Evolutionary conservation across 2,329 filamentous ascomycete species (phyloP).

Genomic region (Ilyonectria mors-panacis): DNA sequence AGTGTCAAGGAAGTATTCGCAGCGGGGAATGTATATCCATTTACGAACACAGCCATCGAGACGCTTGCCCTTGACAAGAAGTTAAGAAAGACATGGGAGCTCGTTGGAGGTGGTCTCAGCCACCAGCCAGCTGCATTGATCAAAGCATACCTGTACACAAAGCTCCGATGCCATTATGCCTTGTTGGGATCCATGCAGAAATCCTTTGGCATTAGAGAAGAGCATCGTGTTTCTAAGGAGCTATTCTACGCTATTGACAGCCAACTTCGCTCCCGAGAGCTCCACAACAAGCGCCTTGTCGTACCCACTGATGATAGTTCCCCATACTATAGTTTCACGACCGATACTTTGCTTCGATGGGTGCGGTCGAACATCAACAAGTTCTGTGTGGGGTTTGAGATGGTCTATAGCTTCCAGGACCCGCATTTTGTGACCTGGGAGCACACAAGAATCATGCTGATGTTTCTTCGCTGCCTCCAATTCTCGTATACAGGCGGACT

Average conservation of each 20-base stretch:
- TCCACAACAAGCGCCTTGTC: not conserved
- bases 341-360: not conserved
- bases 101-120: no score
- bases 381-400: slow-evolving; percentile 8
- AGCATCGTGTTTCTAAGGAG: slow-evolving; percentile 11
- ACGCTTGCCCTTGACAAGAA: slow-evolving; percentile 3
- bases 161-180: no score
- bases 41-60: slow-evolving; percentile 5
- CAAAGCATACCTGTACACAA: no score
- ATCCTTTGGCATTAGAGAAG: no score
- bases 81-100: no score
- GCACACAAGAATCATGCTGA: slow-evolving; percentile 11
- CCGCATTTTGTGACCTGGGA: slow-evolving; percentile 10
- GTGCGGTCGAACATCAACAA: slow-evolving; percentile 8
- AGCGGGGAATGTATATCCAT: slow-evolving; percentile 5
- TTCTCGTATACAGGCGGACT: slow-evolving; percentile 7
- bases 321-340: slow-evolving; percentile 2
- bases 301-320: not conserved
- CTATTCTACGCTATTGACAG: not conserved
- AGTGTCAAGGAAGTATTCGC: slow-evolving; percentile 5
- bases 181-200: no score
- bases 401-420: slow-evolving; percentile 12
- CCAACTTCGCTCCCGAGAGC: not conserved
- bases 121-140: no score
- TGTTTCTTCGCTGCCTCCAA: slow-evolving; percentile 5